A percentile compares a stretch with the other conserved stretches of the same genome.
phyloP scores from a whole-genome alignment of 768 basidiomycete genomes.

The Steccherinum ochraceum region DNA sequence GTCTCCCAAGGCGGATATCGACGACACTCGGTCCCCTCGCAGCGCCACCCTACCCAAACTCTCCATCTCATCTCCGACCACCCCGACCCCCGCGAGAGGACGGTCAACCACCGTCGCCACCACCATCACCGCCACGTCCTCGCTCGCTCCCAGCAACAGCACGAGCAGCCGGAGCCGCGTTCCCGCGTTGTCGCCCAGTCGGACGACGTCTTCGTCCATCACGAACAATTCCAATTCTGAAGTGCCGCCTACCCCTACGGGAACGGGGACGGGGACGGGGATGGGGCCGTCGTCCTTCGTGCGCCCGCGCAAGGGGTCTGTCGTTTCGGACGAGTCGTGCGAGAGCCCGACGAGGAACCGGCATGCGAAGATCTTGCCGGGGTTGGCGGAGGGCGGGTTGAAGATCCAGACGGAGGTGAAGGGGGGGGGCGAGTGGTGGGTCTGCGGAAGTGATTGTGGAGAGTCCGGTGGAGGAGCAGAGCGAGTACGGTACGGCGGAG shows the following conservation, averaged over 20 bases:
- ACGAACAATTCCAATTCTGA: conserved; percentile 12
- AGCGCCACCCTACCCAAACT: background rate
- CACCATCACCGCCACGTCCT: conserved; percentile 1
- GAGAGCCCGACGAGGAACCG: no score
- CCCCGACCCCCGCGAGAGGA: background rate
- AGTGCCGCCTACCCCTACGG: conserved; percentile 18
- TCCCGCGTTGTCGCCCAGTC: conserved; percentile 12
- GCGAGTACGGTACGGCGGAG: conserved; percentile 4
- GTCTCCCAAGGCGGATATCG: background rate
- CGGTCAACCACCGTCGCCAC: background rate
- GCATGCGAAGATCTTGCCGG: background rate
- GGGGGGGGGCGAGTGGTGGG: background rate
- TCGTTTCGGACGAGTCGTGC: background rate
- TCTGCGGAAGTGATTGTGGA: conserved; percentile 27
- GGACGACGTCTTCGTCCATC: conserved; percentile 14
- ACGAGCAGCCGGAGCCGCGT: conserved; percentile 1
- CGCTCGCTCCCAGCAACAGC: conserved; percentile 3
- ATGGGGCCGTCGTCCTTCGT: no score
- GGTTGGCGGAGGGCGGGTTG: conserved; percentile 4
- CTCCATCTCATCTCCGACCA: background rate
- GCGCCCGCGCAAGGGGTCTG: no score
- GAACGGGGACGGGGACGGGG: conserved; percentile 1
- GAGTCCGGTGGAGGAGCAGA: conserved; percentile 29
- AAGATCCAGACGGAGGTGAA: conserved; percentile 10
- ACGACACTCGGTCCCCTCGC: conserved; percentile 3